Evolutionary conservation across 331 rosid species (phyloP), one percentile per base, ranked within the genome.

Genomic region (Phaseolus coccineus): DNA sequence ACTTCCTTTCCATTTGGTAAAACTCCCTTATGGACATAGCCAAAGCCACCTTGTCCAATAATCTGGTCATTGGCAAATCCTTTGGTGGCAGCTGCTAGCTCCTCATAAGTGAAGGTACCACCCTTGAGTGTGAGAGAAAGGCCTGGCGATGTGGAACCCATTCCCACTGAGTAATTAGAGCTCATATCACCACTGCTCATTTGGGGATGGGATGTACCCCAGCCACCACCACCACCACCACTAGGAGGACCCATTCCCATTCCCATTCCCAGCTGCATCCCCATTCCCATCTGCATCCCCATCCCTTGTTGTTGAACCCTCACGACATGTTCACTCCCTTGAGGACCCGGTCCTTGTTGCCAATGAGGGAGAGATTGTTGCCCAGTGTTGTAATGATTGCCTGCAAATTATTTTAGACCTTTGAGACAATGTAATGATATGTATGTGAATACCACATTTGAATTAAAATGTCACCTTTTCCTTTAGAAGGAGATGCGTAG

Each of bases 21-120:
- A 4, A 86, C 69, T 1, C 97, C 97, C 77, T 89, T 90, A 80
- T 92, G 93, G 58, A 92, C 97, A 77, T 73, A 92, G 52, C 97
- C 97, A 65, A 92, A 92, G 15, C 97, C 97, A 8, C 97, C 97
- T 59, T 92, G 95, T 19, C 97, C 97, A 69, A 90, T 69, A 57
- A 92, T 69, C 35, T 90, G 86, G 24, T 64, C 87, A 42, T 84
- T 78, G 3, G 87, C 63, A 58, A 92, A 92, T n/a, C 90, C 91
- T 1, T 35, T 42, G 0, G 94, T 92, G 5, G 97, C 97, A 3
- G 87, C 31, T 4, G 91, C 93, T 3, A 92, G 84, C 68, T 92
- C 97, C 52, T 92, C 95, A 14, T 83, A 90, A 3, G 84, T 77
- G 87, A 92, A 90, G 27, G 91, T 90, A 65, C 90, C 88, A 42